Evolutionary conservation across 148 eudicot species (phyloP), one percentile per base, ranked within the genome.

Genomic region (Nepenthes gracilis): DNA sequence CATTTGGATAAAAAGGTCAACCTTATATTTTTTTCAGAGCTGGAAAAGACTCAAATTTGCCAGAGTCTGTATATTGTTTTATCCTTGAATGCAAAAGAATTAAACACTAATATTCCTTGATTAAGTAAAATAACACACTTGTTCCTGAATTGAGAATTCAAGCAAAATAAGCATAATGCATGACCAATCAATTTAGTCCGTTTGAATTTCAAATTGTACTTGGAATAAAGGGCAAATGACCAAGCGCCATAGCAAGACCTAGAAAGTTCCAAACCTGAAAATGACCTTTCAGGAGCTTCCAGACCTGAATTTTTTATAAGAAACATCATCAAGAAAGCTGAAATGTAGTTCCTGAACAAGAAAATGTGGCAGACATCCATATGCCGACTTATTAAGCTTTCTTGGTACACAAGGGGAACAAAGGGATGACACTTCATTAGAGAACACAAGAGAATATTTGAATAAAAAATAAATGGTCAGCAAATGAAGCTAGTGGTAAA

Each of bases 241-340:
- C 6, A 49, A 5, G 53, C 53, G 11, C 53, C 53, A 49, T 49
- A 6, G 12, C 53, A 49, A 6, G 13, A 10, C 53, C 53, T 49
- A 45, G 53, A 49, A 49, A 49, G 53, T 49, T 11, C 13, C 53
- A 49, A 49, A 49, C 53, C 53, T 49, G 53, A 49, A 11, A 49
- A 5, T 45, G 48, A 45, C 48, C 48, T 45, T 49, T 49, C 53
- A 11, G 53, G 53, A 49, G 53, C 53, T 49, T n/a, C 53, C 53
- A 49, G 53, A 49, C 6, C 53, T 10, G 8, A 6, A 45, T 45
- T 45, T 5, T 5, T 11, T 49, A 11, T n/a, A 5, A 5, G 13
- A 49, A 49, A 49, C 53, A 2, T 49, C 13, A 12, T 49, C 53
- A 49, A n/a, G 12, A 49, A 49, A n/a, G 53, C 53, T 49, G 10